Evolutionary conservation across 2,329 filamentous ascomycete genomes (phyloP).

Genomic region (Phyllosticta capitalensis): DNA sequence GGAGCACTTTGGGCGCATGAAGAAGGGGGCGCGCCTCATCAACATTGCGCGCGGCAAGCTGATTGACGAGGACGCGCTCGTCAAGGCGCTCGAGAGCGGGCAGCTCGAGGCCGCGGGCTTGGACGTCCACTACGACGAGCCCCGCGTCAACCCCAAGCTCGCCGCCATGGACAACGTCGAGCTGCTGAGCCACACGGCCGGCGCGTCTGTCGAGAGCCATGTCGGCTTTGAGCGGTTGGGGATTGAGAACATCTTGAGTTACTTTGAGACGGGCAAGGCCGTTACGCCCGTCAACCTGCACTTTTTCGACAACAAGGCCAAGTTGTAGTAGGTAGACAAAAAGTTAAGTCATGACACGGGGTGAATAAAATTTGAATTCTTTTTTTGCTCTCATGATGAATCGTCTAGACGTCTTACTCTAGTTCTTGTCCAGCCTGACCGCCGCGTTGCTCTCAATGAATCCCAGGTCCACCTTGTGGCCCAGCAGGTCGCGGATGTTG

Average conservation of each 20-base stretch:
- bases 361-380: neutral
- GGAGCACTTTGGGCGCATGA: slow-evolving; percentile 37
- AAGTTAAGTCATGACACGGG: neutral
- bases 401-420: slow-evolving; percentile 1
- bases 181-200: slow-evolving; percentile 59
- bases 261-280: slow-evolving; percentile 42
- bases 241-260: slow-evolving; percentile 57
- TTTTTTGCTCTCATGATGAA: neutral
- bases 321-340: slow-evolving; percentile 10
- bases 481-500: slow-evolving; percentile 86
- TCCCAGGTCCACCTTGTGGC: slow-evolving; percentile 88
- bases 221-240: slow-evolving; percentile 57
- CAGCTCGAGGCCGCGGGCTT: slow-evolving; percentile 41
- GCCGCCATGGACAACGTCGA: slow-evolving; percentile 39
- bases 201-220: slow-evolving; percentile 57
- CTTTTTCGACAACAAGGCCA: slow-evolving; percentile 30
- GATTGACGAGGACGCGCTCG: slow-evolving; percentile 42
- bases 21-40: slow-evolving; percentile 40
- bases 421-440: slow-evolving; percentile 80
- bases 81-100: slow-evolving; percentile 37
- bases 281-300: slow-evolving; percentile 56
- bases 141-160: slow-evolving; percentile 41
- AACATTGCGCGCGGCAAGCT: slow-evolving; percentile 45
- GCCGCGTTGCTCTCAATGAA: slow-evolving; percentile 90
- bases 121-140: slow-evolving; percentile 45